Base-by-base conservation (phyloP, 2,329 filamentous ascomycete species). In the Aspergillus sp. region DNA sequence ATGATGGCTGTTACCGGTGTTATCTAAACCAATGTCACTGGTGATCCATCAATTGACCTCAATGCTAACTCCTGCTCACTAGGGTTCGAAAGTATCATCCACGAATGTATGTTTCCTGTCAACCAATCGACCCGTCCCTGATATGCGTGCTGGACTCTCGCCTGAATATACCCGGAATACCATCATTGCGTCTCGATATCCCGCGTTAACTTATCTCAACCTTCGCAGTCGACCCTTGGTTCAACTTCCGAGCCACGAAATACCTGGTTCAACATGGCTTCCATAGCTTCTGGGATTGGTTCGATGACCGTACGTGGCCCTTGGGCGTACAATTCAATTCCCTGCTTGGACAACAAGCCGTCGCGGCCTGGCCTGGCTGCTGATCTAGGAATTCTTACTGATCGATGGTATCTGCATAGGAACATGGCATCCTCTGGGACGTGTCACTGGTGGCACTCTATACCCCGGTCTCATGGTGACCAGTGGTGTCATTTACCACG, bases 261-360 rank as follows among this genome's bases (percentile, higher is more conserved):
- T 98, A 99, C 74, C 86, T 99, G 57, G 91, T 99, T 57, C 87
- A 94, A 74, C 87, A 99, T 87, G 95, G 95, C 71, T 98, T 99
- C 81, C 96, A 96, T 79, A 92, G 90, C 78, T 99, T 99, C 77
- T 99, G 95, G 95, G 94, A 99, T 78, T 99, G 95, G 95, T 99
- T 99, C 74, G 95, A 99, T 79, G 95, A 99, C 83, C 89, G 95
- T 89, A 82, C 65, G 86, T 75, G 57, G 31, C 53, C 45, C 61
- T 57, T 57, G 54, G 58, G 31, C 20, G 16, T 14, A 42, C 45
- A 18, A 12, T 24, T 7, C 4, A 47, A 12, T 16, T 16, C 45
- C 20, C 18, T 12, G 9, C 45, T 7, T 4, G 45, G 18, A 20
- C 12, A 42, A 42, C 36, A 31, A 26, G 24, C 49, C 24, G 29